These are phyloP conservation scores for Neoarthrinium moseri DNA, from an alignment of 2,329 filamentous ascomycete genomes.

Conservation along the genomic window DNA sequence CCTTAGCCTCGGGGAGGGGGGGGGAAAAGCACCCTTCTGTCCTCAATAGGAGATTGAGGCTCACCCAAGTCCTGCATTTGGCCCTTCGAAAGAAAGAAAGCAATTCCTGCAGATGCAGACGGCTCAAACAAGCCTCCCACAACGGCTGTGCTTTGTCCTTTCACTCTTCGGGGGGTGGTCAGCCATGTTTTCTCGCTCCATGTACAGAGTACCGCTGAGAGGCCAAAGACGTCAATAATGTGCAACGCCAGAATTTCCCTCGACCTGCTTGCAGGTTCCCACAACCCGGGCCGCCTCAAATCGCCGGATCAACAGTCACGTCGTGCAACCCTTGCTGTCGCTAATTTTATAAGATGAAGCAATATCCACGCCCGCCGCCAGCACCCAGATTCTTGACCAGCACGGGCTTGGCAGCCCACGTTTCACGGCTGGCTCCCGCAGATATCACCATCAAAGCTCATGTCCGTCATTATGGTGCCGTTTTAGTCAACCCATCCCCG, in stretches of 20 bases:
- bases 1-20: background rate
- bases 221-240: too few species aligned
- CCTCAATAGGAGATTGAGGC: too few species aligned
- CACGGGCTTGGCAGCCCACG: slow-evolving; percentile 7
- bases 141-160: background rate
- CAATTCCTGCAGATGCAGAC: too few species aligned
- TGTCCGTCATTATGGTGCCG: slow-evolving; percentile 10
- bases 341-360: slow-evolving; percentile 13
- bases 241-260: slow-evolving; percentile 5
- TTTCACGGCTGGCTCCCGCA: slow-evolving; percentile 8
- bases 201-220: too few species aligned
- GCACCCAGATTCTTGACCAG: slow-evolving; percentile 6
- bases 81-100: too few species aligned
- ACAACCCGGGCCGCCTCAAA: slow-evolving; percentile 1
- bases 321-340: slow-evolving; percentile 8
- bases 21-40: background rate
- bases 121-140: too few species aligned
- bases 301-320: slow-evolving; percentile 6
- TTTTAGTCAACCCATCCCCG: slow-evolving; percentile 3
- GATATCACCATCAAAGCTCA: slow-evolving; percentile 1
- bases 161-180: background rate
- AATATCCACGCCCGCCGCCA: slow-evolving; percentile 10
- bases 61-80: too few species aligned
- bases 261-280: background rate
- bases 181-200: too few species aligned